Base-by-base conservation (phyloP, 2,329 filamentous ascomycete species). In the Emericellopsis atlantica region DNA sequence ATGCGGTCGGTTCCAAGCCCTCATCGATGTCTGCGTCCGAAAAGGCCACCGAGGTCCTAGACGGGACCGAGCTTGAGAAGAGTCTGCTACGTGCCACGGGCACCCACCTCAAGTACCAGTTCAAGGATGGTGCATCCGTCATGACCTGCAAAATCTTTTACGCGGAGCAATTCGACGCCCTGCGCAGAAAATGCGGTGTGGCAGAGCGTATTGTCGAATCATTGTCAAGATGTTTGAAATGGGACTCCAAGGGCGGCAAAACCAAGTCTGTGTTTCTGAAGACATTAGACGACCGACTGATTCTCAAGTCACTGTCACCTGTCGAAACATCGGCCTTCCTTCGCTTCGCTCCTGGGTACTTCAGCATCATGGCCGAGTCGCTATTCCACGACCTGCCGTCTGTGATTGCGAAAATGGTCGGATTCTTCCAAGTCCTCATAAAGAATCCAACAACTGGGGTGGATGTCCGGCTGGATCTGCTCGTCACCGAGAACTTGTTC, bases 131-230 rank as follows among this genome's bases (percentile, higher is more conserved):
- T 0, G 80, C 84, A n/a, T 90, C 93, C 4, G 86, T 84, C 52
- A 94, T 95, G 75, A 82, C 90, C 39, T 96, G 93, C 68, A 98
- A 98, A 62, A 92, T 98, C 37, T 96, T 98, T 61, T 98, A 93
- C 53, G 92, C 92, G 0, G 92, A 96, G 58, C 92, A 95, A 47
- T 98, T 98, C 51, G 92, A 98, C 61, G 92, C 92, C 4, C 72
- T 98, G 32, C 79, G 92, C 42, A 77, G 85, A 43, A 95, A 95
- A 60, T 96, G 90, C 48, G 90, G 90, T 14, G 84, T 95, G 8
- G 81, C 87, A 1, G 89, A 96, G 54, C 84, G 92, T 31, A 94
- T 98, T 48, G 80, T 96, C 22, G 92, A 98, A 57, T 95, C 89
- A 2, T 68, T 98, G 18, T 96, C 92, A 7, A 79, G 92, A 16